Conservation (phyloP, 2,329 filamentous ascomycete species). For the Fusarium pilosicola region DNA sequence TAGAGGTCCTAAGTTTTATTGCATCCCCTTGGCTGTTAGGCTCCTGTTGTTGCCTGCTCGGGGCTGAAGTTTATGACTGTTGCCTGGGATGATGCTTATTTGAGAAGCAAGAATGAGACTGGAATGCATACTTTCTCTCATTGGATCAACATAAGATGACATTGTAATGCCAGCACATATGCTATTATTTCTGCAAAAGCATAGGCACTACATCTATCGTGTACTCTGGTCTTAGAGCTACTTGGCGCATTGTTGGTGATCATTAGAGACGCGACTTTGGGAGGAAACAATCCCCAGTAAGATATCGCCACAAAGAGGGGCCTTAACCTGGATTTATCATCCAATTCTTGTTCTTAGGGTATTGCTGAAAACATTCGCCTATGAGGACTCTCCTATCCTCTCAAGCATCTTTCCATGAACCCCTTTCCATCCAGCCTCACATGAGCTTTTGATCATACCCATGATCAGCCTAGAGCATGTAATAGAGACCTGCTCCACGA, state of each 20-base stretch:
- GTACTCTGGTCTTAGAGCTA: background rate
- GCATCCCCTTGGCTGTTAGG: background rate
- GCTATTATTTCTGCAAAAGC: background rate
- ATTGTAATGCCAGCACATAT: background rate
- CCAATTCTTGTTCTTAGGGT: background rate
- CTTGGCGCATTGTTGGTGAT: background rate
- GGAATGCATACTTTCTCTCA: background rate
- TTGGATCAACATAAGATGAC: background rate
- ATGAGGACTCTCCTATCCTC: constrained; percentile 46
- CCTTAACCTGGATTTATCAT: background rate
- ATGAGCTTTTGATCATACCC: constrained; percentile 60
- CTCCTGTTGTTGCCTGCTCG: constrained; percentile 5
- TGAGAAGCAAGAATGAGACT: background rate
- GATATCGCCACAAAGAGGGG: too few relatives aligned
- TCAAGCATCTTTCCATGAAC: constrained; percentile 61
- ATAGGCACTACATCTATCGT: background rate
- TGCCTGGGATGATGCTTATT: constrained; percentile 1
- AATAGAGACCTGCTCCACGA: constrained; percentile 63
- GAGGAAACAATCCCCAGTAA: background rate
- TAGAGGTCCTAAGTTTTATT: too few relatives aligned
- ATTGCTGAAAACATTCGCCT: background rate
- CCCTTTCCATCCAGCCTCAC: constrained; percentile 60
- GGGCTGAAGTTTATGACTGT: constrained; percentile 2
- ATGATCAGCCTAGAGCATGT: constrained; percentile 61
- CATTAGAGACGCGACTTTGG: background rate